Conservation (phyloP, 2,329 filamentous ascomycete genomes). For the Fusarium foetens region DNA sequence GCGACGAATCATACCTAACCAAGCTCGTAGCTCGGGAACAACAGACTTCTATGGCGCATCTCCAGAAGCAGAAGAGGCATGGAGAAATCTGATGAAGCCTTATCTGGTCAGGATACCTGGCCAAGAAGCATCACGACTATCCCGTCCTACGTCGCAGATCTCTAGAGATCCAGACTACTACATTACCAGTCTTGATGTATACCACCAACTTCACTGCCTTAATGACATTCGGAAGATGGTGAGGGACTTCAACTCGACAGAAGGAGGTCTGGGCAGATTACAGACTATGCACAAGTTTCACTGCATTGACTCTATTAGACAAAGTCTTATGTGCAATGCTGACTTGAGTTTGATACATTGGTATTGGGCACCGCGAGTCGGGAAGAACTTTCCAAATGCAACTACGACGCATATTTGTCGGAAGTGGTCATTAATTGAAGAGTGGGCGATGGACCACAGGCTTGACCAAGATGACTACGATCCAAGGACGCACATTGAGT, state of each 20-base stretch:
- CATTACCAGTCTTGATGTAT: slow-evolving; percentile 5
- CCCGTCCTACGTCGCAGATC: background rate
- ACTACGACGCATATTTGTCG: background rate
- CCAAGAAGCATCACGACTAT: background rate
- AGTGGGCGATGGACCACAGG: background rate
- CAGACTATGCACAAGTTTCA: slow-evolving; percentile 7
- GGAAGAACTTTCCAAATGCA: background rate
- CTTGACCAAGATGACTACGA: background rate
- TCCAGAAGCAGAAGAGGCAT: background rate
- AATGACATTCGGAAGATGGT: slow-evolving; percentile 4
- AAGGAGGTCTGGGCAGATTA: background rate
- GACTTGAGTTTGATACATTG: background rate
- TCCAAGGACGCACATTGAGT: background rate
- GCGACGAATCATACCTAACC: background rate
- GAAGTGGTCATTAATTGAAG: background rate
- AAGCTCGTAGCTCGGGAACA: background rate
- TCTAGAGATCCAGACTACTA: background rate
- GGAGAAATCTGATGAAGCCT: background rate
- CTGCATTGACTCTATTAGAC: background rate
- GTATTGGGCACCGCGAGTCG: background rate
- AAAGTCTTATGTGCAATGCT: background rate
- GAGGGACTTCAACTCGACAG: background rate
- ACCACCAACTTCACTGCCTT: slow-evolving; percentile 3
- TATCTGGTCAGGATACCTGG: background rate
- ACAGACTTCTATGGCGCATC: background rate